Evolutionary conservation across 1,139 yeast species (phyloP).

Genomic region (Insectozyma bohioensis): DNA sequence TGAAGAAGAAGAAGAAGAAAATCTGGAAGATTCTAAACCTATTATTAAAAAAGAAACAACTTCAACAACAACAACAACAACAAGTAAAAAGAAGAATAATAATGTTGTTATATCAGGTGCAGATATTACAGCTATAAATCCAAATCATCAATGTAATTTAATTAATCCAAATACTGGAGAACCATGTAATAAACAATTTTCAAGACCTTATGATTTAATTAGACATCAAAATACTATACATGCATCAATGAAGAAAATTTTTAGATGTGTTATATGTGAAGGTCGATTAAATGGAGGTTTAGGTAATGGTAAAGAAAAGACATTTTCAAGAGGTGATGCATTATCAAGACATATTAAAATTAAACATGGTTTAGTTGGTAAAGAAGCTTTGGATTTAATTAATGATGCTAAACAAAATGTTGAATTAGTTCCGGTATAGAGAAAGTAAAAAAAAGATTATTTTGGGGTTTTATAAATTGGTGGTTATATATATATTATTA

Average conservation of each 20-base stretch:
- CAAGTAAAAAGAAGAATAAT: constrained; percentile 1
- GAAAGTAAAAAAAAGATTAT: too few species aligned
- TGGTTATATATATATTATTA: too few species aligned
- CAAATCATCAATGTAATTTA: constrained; percentile 49
- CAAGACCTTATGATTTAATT: constrained; percentile 49
- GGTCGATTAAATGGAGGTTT: constrained; percentile 50
- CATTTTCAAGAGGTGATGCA: constrained; percentile 51
- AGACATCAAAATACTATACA: constrained; percentile 53
- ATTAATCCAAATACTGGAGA: constrained; percentile 54
- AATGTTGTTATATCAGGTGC: constrained; percentile 17
- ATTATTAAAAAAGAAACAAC: not conserved
- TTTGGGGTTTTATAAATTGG: too few species aligned
- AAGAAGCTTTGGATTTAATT: constrained; percentile 57
- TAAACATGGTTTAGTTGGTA: constrained; percentile 47
- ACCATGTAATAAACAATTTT: constrained; percentile 46
- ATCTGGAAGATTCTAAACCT: constrained; percentile 7
- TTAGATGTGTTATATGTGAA: constrained; percentile 51
- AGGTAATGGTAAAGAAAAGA: constrained; percentile 59
- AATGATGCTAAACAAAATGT: constrained; percentile 76
- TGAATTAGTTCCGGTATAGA: constrained; percentile 48
- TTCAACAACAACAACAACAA: constrained; percentile 1
- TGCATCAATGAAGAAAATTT: constrained; percentile 48
- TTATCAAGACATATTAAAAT: constrained; percentile 50
- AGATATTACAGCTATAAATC: constrained; percentile 26
- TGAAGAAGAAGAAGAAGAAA: constrained; percentile 11